Conservation (phyloP, 129 eudicot genomes). For the Tanacetum coccineum region DNA sequence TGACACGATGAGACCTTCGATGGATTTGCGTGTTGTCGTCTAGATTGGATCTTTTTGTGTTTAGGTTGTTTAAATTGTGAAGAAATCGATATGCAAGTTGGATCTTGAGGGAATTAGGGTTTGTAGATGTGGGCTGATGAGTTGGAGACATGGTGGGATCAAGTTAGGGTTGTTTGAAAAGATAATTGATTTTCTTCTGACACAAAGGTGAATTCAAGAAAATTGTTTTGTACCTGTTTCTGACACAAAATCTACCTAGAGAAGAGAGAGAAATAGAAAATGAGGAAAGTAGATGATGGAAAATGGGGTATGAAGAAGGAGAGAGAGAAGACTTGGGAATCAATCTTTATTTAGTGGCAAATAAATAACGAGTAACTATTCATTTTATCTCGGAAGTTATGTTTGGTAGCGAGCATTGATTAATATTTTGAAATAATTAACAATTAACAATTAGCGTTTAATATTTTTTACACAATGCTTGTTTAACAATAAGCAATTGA, state of each 20-base stretch:
- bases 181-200: conserved; percentile 56
- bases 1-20: conserved; percentile 37
- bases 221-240: conserved; percentile 36
- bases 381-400: too few relatives aligned
- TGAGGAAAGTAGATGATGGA: conserved; percentile 35
- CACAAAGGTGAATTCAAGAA: conserved; percentile 43
- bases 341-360: conserved; percentile 38
- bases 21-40: conserved; percentile 6
- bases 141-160: conserved; percentile 31
- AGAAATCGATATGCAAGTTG: conserved; percentile 53
- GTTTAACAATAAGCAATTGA: too few relatives aligned
- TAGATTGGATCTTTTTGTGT: conserved; percentile 17
- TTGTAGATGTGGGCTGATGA: conserved; percentile 22
- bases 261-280: conserved; percentile 22
- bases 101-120: conserved; percentile 49
- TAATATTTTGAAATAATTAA: too few relatives aligned
- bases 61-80: conserved; percentile 46
- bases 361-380: conserved; percentile 6
- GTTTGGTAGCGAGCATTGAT: too few relatives aligned
- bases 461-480: too few relatives aligned
- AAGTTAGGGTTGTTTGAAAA: conserved; percentile 27
- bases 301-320: conserved; percentile 27
- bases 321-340: conserved; percentile 45
- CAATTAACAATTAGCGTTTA: too few relatives aligned
- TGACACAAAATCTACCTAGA: conserved; percentile 47